Evolutionary conservation across 306 rosid genomes (phyloP).

Genomic region (Prunus mira): DNA sequence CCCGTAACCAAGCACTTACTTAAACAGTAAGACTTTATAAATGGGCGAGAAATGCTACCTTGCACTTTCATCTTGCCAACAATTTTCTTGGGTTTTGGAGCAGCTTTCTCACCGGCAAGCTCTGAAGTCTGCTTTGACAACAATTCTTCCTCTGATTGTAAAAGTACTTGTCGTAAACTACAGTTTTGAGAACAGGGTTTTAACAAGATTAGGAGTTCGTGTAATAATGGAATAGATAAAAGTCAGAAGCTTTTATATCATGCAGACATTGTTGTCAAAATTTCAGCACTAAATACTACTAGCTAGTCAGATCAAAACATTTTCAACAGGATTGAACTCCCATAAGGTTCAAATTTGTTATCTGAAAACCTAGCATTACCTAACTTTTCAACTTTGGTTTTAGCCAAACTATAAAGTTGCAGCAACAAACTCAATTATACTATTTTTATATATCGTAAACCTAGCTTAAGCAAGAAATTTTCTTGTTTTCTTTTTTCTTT

Average conservation of each 20-base stretch:
- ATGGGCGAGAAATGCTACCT: slow-evolving; percentile 49
- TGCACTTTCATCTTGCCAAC: slow-evolving; percentile 97
- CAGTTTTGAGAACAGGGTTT: slow-evolving; percentile 20
- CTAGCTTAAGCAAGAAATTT: not conserved
- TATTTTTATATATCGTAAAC: not conserved
- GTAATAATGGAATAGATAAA: slow-evolving; percentile 4
- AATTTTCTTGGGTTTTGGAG: slow-evolving; percentile 79
- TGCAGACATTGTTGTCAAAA: not conserved
- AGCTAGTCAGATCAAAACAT: not conserved
- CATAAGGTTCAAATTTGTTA: not conserved
- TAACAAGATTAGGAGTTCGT: slow-evolving; percentile 1
- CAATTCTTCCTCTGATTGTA: slow-evolving; percentile 92
- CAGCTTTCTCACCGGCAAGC: slow-evolving; percentile 72
- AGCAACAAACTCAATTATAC: not conserved
- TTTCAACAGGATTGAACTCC: not conserved
- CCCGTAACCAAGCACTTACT: slow-evolving; percentile 13
- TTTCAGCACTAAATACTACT: not conserved
- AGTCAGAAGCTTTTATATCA: not conserved
- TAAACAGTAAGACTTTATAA: slow-evolving; percentile 19
- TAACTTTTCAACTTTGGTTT: not conserved
- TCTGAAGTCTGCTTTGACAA: slow-evolving; percentile 72
- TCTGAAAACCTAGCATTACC: not conserved
- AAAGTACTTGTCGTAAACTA: slow-evolving; percentile 78
- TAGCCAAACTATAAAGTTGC: slow-evolving; percentile 1
- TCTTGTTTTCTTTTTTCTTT: no score